Evolutionary conservation across 2,329 filamentous ascomycete species (phyloP), one percentile per base, ranked within the genome.

Genomic region (Anthostomella pinea): DNA sequence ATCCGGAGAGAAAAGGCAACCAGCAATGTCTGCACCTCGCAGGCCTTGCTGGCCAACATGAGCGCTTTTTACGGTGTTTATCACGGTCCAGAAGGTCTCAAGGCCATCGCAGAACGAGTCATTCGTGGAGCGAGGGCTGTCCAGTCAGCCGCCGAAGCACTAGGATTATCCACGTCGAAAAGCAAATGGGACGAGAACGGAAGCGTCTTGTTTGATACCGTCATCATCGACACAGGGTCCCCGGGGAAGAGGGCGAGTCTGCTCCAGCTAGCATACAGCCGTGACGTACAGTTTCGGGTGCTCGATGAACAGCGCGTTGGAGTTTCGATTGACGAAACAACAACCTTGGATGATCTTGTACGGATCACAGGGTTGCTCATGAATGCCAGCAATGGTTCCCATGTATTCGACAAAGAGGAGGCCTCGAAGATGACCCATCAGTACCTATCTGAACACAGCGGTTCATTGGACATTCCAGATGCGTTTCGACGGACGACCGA

Each of bases 1-100:
- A 96, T 97, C 60, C 79, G 91, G 48, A 79, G 91, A 56, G 91
- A 97, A 63, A 96, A 96, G 75, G 91, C 91, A 2, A 97, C 91
- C 2, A 95, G 89, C 70, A 97, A 97, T 59, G 90, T 96, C 41
- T 97, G 91, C 69, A 97, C 91, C 2, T 90, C 91, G 2, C 91
- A 97, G 66, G 91, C 91, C 7, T 70, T 97, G 17, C 72, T 96
- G 33, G 91, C 91, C 23, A 97, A 97, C 64, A 96, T 96, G 87
- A 91, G 81, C 51, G 88, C 90, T 36, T 84, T 96, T 69, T 97
- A 95, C 59, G 90, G 89, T 34, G 75, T 96, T 35, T 97, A 96
- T 63, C 91, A 97, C 60, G 91, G 91, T 3, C 91, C 91, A 1
- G 65, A 80, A 35, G 89, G 90, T 13, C 68, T 97, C 33, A 88